Evolutionary conservation across 2,329 filamentous ascomycete genomes (phyloP), one percentile per base, ranked within the genome.

Genomic region (Pseudogymnoascus sp.): DNA sequence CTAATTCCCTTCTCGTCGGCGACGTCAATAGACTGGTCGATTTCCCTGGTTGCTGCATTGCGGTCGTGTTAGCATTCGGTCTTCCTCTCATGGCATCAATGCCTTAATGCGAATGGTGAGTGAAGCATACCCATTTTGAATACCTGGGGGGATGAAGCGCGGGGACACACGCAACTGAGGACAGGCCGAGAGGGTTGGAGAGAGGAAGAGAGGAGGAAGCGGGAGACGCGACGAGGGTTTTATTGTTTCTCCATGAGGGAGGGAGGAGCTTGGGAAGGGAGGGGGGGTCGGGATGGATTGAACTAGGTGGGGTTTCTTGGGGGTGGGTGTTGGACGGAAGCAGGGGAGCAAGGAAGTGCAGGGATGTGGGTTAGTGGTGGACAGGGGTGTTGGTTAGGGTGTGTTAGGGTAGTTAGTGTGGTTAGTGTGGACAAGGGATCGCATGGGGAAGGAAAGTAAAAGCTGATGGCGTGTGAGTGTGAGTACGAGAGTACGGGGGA

Each of bases 91-190:
- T 42, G 38, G n/a, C 17, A 3, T 42, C 3, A 19, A 6, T 19
- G 40, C 9, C 17, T 4, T 38, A 4, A 5, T 38, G 17, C n/a
- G 7, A 7, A 47, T 26, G 15, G 66, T 66, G 50, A 64, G 65
- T 67, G 50, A 64, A 36, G 38, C 64, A 63, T 35, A 67, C 65
- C 15, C 26, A 62, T 62, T 28, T 44, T 50, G 13, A 28, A 28
- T 50, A 50, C 61, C n/a, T 62, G 42, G 21, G 28, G 17, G 40
- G 23, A n/a, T 62, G 44, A 50, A 36, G 61, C 23, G 44, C 28
- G 19, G 23, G 47, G 5, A 38, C 61, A 57, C 44, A 62, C 23
- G 36, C 50, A 13, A 62, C 50, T n/a, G 23, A 28, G 36, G 17
- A 36, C 10, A 42, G 36, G 50, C 44, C 42, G n/a, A 50, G 28